Conservation (phyloP, 2,329 filamentous ascomycete genomes). For the Arthrobotrys entomopaga region DNA sequence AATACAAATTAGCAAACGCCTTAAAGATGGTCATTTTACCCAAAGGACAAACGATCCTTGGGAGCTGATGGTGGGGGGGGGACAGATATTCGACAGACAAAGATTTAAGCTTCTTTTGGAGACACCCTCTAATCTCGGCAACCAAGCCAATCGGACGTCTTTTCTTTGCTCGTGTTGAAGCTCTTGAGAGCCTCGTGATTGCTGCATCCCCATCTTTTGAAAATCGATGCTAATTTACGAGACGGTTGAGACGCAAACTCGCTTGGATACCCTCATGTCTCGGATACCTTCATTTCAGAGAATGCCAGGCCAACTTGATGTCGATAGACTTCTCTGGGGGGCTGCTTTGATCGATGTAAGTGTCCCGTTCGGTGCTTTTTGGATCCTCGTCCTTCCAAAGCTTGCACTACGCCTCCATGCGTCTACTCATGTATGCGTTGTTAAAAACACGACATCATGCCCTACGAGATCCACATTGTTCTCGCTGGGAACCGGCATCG, state of each 20-base stretch:
- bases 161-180: slow-evolving; percentile 11
- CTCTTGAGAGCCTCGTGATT: slow-evolving; percentile 6
- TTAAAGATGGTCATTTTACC: slow-evolving; percentile 16
- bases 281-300: slow-evolving; percentile 18
- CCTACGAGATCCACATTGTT: slow-evolving; percentile 35
- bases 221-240: too few species aligned
- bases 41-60: slow-evolving; percentile 20
- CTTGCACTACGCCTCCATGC: slow-evolving; percentile 7
- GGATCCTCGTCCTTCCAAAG: slow-evolving; percentile 14
- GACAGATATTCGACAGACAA: neutral
- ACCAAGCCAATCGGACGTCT: slow-evolving; percentile 35
- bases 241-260: slow-evolving; percentile 4
- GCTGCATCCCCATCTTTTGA: neutral
- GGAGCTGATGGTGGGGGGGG: slow-evolving; percentile 28
- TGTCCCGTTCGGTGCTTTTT: neutral
- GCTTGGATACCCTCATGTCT: slow-evolving; percentile 34
- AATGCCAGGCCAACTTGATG: slow-evolving; percentile 40
- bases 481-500: slow-evolving; percentile 40
- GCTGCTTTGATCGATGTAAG: neutral
- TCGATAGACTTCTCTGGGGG: slow-evolving; percentile 38
- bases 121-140: slow-evolving; percentile 41
- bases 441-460: slow-evolving; percentile 53
- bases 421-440: slow-evolving; percentile 50
- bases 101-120: slow-evolving; percentile 50
- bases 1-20: slow-evolving; percentile 3